phyloP scores from a whole-genome alignment of 2,329 filamentous ascomycete genomes.

The Dryadomyces quercus-mongolicae region DNA sequence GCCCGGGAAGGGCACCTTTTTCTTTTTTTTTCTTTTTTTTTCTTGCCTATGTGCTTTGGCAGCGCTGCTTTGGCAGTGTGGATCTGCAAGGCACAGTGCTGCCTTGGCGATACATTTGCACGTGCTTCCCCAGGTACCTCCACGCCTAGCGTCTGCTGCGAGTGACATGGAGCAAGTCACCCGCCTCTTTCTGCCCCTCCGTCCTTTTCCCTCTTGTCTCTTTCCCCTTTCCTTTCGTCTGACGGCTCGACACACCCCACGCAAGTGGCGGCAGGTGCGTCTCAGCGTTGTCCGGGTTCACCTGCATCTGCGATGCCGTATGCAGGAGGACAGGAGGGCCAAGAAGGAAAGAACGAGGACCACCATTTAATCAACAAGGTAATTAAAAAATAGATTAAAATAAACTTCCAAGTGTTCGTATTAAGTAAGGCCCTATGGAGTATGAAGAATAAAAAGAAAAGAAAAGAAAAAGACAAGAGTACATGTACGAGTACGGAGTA shows the following conservation, averaged over 20 bases:
- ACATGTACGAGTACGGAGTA: too few species aligned
- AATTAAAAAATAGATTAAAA: neutral
- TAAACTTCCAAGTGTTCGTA: too few species aligned
- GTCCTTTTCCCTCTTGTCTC: neutral
- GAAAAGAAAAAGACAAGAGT: neutral
- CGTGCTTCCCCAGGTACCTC: neutral
- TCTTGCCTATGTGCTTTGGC: too few species aligned
- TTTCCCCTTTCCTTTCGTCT: neutral
- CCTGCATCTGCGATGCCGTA: slow-evolving; percentile 8
- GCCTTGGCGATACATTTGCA: neutral
- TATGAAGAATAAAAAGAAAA: neutral
- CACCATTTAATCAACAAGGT: too few species aligned
- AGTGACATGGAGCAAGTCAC: neutral
- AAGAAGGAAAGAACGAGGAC: too few species aligned
- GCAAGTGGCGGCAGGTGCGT: slow-evolving; percentile 8
- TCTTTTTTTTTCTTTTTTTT: too few species aligned
- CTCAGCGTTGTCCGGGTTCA: neutral
- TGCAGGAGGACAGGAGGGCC: neutral
- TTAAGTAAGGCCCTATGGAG: too few species aligned
- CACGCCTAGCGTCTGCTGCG: neutral
- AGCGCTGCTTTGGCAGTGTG: neutral
- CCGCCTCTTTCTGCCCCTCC: neutral
- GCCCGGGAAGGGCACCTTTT: too few species aligned
- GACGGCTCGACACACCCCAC: slow-evolving; percentile 4
- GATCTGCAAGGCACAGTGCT: slow-evolving; percentile 8